phyloP scores from a whole-genome alignment of 495 filamentous ascomycete genomes.

The Neurospora terricola region DNA sequence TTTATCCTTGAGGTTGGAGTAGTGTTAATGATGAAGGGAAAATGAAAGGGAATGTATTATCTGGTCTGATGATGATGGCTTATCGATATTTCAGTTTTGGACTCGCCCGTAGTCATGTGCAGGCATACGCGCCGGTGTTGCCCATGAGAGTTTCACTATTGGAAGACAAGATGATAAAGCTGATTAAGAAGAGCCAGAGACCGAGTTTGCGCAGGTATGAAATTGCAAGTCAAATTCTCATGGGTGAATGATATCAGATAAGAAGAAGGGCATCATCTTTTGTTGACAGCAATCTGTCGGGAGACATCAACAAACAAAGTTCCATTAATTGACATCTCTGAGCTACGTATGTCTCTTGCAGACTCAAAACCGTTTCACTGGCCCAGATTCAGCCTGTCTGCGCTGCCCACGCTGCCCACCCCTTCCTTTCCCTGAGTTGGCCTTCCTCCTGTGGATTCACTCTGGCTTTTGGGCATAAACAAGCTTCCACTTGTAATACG shows the following conservation, averaged over 20 bases:
- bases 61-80: neutral
- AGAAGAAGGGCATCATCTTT: neutral
- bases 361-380: neutral
- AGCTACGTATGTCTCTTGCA: neutral
- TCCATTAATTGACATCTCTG: neutral
- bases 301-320: neutral
- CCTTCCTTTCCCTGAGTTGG: neutral
- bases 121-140: neutral
- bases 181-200: neutral
- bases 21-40: neutral
- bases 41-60: neutral
- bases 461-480: slow-evolving; percentile 25
- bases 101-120: neutral
- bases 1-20: neutral
- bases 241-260: neutral
- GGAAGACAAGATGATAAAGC: neutral
- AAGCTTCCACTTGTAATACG: slow-evolving; percentile 9
- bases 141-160: neutral
- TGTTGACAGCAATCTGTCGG: neutral
- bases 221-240: too few species aligned
- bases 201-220: neutral
- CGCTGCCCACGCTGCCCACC: neutral
- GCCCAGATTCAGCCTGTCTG: neutral
- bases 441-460: neutral
- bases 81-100: too few species aligned